Base-by-base conservation (phyloP, 352 stramenopile genomes). In the Globisporangium okanoganense region DNA sequence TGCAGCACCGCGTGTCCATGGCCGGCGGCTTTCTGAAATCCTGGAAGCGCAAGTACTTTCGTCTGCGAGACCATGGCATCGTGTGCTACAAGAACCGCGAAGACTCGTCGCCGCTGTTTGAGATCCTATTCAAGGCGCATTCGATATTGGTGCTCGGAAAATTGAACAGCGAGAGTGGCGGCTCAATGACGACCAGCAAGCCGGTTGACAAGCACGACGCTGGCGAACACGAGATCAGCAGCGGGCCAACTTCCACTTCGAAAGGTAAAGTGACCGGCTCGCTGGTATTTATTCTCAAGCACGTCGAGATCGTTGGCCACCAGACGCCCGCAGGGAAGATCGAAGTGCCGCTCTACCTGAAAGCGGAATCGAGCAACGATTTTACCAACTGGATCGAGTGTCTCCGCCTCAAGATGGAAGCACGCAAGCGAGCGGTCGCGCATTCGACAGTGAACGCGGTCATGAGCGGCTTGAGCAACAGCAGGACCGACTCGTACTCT, bases 41-140 rank as follows among this genome's bases (percentile, higher is more conserved):
- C 29, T 90, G 82, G 75, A 84, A 87, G 67, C 73, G 71, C 41
- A 85, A 79, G 44, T 93, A 85, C 58, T 93, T 91, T 64, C 72
- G 84, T 2, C 65, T 91, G 43, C 67, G 76, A 14, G 79, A 90
- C 43, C 76, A 88, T 53, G 78, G 79, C 53, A 24, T 91, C 14
- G 55, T 91, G 48, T 89, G 84, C 57, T 91, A 81, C 68, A 78
- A 78, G 62, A 57, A 73, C 18, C 52, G 74, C 12, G 77, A 90
- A 5, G 67, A 73, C 10, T 56, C 77, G 0, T 62, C 61, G 40
- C 76, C 77, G 43, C 62, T 90, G 20, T 88, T 91, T 59, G 72
- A 90, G 56, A 71, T 91, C 51, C 62, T 70, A 13, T 93, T 91
- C 36, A 79, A 67, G 5, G 57, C 58, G 22, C 67, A 85, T 18